Percentiles rank a stretch among this genome's conserved stretches.
These are phyloP conservation scores for Flaveria floridana DNA, from an alignment of 140 eudicot species.

Conservation along the genomic window DNA sequence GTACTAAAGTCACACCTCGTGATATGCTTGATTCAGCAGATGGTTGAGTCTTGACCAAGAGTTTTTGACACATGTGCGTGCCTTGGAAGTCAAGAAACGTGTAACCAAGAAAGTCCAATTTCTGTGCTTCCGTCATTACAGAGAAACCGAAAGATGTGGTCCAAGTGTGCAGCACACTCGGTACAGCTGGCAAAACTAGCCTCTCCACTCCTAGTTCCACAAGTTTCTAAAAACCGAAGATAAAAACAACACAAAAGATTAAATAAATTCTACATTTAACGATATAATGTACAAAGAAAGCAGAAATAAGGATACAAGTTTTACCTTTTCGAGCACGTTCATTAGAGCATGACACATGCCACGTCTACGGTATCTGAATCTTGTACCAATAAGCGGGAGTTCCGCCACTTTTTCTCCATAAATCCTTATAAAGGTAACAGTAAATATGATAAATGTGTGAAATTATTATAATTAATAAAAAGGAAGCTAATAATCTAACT, in stretches of 20 bases:
- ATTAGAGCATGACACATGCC: constrained; percentile 84
- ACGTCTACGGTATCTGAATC: constrained; percentile 64
- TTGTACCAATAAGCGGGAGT: constrained; percentile 72
- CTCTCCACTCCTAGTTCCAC: constrained; percentile 68
- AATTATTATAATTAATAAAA: background rate
- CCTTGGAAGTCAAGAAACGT: constrained; percentile 76
- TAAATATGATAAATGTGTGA: constrained; percentile 4
- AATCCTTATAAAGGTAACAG: constrained; percentile 42
- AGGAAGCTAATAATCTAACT: background rate
- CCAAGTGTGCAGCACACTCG: constrained; percentile 62
- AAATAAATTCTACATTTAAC: background rate
- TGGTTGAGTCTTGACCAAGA: constrained; percentile 29
- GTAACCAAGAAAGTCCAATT: constrained; percentile 49
- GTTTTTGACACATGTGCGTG: constrained; percentile 72
- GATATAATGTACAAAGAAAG: constrained; percentile 14
- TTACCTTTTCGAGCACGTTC: constrained; percentile 83
- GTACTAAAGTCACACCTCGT: constrained; percentile 39
- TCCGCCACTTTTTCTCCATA: constrained; percentile 81
- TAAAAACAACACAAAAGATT: background rate
- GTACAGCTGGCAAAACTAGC: constrained; percentile 77
- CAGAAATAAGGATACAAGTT: background rate
- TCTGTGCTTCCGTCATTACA: constrained; percentile 48
- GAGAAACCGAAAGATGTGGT: constrained; percentile 66
- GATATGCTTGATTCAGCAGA: constrained; percentile 37
- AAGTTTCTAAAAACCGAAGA: constrained; percentile 44